A percentile compares a stretch with the other conserved stretches of the same genome.
These are phyloP conservation scores for Starmerella sirachaensis DNA, from an alignment of 805 yeast species.

Conservation along the genomic window DNA sequence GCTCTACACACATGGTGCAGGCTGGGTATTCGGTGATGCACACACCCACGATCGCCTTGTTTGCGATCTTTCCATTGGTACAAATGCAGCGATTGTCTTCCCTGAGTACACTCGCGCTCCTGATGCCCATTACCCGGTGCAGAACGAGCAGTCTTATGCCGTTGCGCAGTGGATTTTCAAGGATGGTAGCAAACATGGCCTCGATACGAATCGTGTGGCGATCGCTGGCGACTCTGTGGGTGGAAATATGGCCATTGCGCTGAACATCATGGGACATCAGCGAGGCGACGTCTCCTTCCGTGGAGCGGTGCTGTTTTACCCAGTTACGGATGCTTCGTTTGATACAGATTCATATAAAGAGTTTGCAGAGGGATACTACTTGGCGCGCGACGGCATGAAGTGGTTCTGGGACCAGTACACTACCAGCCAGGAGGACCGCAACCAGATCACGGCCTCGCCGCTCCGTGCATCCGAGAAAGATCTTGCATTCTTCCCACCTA, in stretches of 20 bases:
- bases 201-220: slow-evolving; percentile 1
- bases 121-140: slow-evolving; percentile 2
- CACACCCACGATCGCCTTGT: slow-evolving; percentile 2
- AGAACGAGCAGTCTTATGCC: slow-evolving; percentile 3
- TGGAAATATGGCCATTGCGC: slow-evolving; percentile 5
- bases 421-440: background rate
- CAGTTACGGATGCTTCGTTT: background rate
- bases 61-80: background rate
- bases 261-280: slow-evolving; percentile 2
- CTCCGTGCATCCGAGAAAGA: background rate
- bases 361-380: slow-evolving; percentile 1
- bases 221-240: slow-evolving; percentile 5
- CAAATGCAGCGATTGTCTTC: background rate
- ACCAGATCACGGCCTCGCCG: slow-evolving; percentile 2
- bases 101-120: slow-evolving; percentile 1
- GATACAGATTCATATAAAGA: background rate
- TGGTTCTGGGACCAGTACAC: slow-evolving; percentile 5
- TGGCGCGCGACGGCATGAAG: slow-evolving; percentile 1
- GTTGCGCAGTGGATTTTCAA: background rate
- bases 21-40: slow-evolving; percentile 2
- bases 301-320: slow-evolving; percentile 1
- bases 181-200: background rate
- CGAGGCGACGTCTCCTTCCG: slow-evolving; percentile 2
- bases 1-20: slow-evolving; percentile 1
- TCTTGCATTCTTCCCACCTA: slow-evolving; percentile 1